These are phyloP conservation scores for Trichoderma koningii DNA, from an alignment of 2,329 filamentous ascomycete species.

Conservation along the genomic window DNA sequence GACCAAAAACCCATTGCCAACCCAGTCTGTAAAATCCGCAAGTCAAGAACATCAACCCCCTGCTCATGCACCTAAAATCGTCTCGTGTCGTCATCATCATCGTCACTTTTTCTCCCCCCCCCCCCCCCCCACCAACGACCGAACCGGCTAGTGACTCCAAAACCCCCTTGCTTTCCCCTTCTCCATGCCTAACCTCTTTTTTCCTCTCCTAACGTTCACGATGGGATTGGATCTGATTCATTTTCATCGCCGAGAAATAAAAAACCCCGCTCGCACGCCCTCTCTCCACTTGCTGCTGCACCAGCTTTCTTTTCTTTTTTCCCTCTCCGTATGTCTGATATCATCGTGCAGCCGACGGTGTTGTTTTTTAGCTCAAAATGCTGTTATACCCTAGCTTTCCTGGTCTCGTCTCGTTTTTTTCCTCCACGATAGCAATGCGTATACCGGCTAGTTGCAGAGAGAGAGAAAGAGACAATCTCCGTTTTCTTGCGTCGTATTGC, in stretches of 20 bases:
- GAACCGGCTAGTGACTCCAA: no score
- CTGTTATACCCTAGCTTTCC: slow-evolving; percentile 11
- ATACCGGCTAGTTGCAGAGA: neutral
- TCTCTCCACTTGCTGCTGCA: neutral
- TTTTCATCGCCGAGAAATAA: neutral
- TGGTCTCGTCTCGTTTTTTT: neutral
- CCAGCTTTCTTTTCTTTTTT: no score
- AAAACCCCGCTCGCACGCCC: slow-evolving; percentile 8
- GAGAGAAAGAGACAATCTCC: no score
- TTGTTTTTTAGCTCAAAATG: slow-evolving; percentile 10
- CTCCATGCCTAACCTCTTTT: neutral
- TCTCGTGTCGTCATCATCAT: slow-evolving; percentile 20
- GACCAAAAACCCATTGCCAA: neutral
- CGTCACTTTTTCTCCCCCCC: neutral
- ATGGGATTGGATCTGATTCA: neutral
- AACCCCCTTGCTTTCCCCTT: no score
- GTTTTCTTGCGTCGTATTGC: no score
- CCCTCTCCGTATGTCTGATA: slow-evolving; percentile 12
- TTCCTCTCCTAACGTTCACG: neutral
- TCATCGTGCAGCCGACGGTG: slow-evolving; percentile 18
- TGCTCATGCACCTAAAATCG: neutral
- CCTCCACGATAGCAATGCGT: neutral
- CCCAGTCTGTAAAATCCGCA: neutral
- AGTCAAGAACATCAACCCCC: neutral
- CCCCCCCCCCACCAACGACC: no score